Conservation (phyloP, 1,284 basidiomycete genomes). For the Moesziomyces sp. region DNA sequence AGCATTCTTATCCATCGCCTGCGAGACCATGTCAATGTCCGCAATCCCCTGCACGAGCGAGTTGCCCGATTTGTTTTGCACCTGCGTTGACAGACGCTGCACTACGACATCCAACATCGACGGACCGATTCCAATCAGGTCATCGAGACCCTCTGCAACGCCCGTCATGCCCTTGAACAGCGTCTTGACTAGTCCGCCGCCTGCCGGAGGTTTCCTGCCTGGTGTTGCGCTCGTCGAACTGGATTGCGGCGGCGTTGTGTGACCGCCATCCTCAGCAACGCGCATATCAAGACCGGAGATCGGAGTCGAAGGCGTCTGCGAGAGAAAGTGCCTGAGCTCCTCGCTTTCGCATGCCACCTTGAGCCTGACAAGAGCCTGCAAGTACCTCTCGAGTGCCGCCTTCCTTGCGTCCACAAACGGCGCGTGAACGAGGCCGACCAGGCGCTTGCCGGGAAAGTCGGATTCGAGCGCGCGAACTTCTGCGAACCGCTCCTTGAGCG, state of each 20-base stretch:
- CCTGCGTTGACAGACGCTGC: conserved; percentile 58
- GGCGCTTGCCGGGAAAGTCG: conserved; percentile 54
- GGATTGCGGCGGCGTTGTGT: conserved; percentile 2
- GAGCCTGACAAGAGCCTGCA: conserved; percentile 73
- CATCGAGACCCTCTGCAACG: conserved; percentile 57
- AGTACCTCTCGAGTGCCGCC: conserved; percentile 83
- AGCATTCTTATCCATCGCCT: conserved; percentile 44
- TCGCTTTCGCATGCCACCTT: conserved; percentile 73
- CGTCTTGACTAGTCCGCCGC: conserved; percentile 42
- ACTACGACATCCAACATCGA: conserved; percentile 58
- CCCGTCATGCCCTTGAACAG: conserved; percentile 55
- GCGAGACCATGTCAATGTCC: conserved; percentile 51
- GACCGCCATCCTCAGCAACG: conserved; percentile 3
- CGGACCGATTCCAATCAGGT: conserved; percentile 53
- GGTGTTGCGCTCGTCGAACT: conserved; percentile 7
- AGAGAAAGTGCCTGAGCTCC: conserved; percentile 86
- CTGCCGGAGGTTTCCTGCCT: conserved; percentile 14
- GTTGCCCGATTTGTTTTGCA: conserved; percentile 32
- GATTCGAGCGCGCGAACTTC: conserved; percentile 50
- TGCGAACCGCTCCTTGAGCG: conserved; percentile 75
- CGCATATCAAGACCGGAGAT: conserved; percentile 9
- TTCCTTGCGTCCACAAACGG: conserved; percentile 78
- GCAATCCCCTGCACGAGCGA: conserved; percentile 37
- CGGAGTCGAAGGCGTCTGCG: conserved; percentile 64
- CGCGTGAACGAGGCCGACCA: conserved; percentile 49